phyloP scores from a whole-genome alignment of 768 basidiomycete genomes.

The Russula compacta region DNA sequence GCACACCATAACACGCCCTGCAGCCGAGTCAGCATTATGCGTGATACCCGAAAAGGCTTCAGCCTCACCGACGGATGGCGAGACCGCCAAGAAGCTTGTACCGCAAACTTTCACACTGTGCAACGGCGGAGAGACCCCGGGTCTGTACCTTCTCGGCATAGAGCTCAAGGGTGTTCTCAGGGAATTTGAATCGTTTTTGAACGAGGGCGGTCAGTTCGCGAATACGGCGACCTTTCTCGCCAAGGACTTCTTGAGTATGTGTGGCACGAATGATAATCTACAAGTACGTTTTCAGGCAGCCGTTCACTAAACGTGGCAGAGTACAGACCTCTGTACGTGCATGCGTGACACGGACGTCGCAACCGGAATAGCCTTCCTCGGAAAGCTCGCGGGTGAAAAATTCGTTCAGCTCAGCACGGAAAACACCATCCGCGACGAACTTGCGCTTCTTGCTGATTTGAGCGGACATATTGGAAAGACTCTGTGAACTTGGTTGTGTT shows the following conservation, averaged over 20 bases:
- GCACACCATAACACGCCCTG: constrained; percentile 98
- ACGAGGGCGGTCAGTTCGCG: constrained; percentile 97
- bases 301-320: neutral
- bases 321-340: constrained; percentile 83
- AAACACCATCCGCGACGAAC: constrained; percentile 97
- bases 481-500: constrained; percentile 8
- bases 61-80: constrained; percentile 86
- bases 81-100: constrained; percentile 99
- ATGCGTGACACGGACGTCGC: constrained; percentile 98
- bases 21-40: neutral
- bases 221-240: constrained; percentile 98
- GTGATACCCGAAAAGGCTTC: neutral
- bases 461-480: constrained; percentile 46
- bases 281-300: constrained; percentile 8
- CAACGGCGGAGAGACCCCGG: constrained; percentile 96
- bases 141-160: constrained; percentile 99
- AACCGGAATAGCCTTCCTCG: constrained; percentile 99
- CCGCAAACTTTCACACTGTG: constrained; percentile 95
- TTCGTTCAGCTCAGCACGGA: constrained; percentile 98
- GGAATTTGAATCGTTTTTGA: constrained; percentile 99
- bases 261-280: constrained; percentile 99
- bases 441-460: constrained; percentile 98
- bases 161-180: constrained; percentile 96
- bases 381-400: constrained; percentile 98
- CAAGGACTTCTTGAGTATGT: constrained; percentile 97